Evolutionary conservation across 1,139 yeast species (phyloP), one percentile per base, ranked within the genome.

Genomic region (Trichomonascaceae sp.): DNA sequence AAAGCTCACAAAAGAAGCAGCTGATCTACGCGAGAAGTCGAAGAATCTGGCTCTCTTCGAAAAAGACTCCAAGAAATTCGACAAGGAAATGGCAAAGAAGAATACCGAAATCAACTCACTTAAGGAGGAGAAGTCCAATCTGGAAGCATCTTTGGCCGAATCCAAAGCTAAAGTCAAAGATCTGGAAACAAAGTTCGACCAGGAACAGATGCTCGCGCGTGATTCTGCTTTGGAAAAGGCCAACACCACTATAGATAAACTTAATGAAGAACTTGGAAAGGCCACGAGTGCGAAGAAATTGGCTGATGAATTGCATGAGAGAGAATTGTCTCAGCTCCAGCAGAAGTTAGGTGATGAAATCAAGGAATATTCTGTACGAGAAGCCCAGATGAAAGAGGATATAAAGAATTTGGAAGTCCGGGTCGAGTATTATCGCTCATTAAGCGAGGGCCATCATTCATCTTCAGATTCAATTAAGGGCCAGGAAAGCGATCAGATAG

Each of bases 381-480:
- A 64, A 49, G 54, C 59, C 3, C 67, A 66, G 18, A 59, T 69
- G 32, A 54, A 56, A 12, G 63, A 64, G 12, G 73, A 70, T 51
- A 62, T 68, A 38, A 59, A 61, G 51, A 56, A 61, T 10, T 63
- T 77, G 27, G 81, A 78, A 59, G 70, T 72, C 1, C 67, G 68
- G 32, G 67, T 74, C 7, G 82, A 79, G 63, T 70, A 73, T 53
- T 63, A 70, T 51, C 67, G 82, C 15, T 69, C 76, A 2, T 66
- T 70, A 52, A 59, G 74, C 15, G 82, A 78, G 55, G 72, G 71
- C 57, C 50, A 53, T 4, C 55, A 60, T 12, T 41, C 47, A 30
- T 41, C 50, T 17, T 20, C 43, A 22, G 47, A 19, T 9, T 17
- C 45, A 6, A 24, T 30, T 27, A 36, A 45, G 18, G 44, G 41